Percentiles rank a stretch among this genome's conserved stretches.
Evolutionary conservation across 805 yeast species (phyloP).

Genomic region (Komagataella ulmi): DNA sequence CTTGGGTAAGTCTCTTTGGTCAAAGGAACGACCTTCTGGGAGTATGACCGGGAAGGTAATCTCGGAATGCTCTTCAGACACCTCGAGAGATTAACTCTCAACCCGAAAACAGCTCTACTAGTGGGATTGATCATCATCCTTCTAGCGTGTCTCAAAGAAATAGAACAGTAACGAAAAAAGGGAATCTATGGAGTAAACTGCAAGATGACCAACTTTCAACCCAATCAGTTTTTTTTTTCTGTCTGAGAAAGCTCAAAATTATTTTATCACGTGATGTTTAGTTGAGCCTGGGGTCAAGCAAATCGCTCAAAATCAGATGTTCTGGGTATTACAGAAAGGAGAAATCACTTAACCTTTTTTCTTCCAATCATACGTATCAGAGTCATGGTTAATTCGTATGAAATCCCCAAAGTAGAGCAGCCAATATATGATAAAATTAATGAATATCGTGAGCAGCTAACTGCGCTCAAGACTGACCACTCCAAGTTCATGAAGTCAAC

Average conservation of each 20-base stretch:
- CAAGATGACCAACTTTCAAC: not conserved
- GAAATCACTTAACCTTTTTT: not conserved
- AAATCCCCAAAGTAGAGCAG: constrained; percentile 18
- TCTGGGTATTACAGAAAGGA: not conserved
- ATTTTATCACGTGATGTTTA: not conserved
- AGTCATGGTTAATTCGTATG: constrained; percentile 12
- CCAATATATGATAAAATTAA: constrained; percentile 24
- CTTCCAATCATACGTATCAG: not conserved
- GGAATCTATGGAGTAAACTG: not conserved
- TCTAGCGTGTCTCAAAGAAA: not conserved
- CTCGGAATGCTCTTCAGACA: not conserved
- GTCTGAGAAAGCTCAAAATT: not conserved
- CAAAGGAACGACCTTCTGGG: constrained; percentile 21
- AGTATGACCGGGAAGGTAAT: not conserved
- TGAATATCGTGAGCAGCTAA: constrained; percentile 26
- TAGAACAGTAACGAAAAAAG: not conserved
- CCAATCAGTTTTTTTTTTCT: not conserved
- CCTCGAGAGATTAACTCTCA: not conserved
- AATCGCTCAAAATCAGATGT: not conserved
- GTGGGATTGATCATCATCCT: not conserved
- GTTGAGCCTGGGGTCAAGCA: not conserved
- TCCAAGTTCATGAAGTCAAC: constrained; percentile 51
- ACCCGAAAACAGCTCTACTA: not conserved
- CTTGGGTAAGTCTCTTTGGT: constrained; percentile 63
- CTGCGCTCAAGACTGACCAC: constrained; percentile 48